Evolutionary conservation across 805 yeast species (phyloP), one percentile per base, ranked within the genome.

Genomic region (Metschnikowia corniflorae): DNA sequence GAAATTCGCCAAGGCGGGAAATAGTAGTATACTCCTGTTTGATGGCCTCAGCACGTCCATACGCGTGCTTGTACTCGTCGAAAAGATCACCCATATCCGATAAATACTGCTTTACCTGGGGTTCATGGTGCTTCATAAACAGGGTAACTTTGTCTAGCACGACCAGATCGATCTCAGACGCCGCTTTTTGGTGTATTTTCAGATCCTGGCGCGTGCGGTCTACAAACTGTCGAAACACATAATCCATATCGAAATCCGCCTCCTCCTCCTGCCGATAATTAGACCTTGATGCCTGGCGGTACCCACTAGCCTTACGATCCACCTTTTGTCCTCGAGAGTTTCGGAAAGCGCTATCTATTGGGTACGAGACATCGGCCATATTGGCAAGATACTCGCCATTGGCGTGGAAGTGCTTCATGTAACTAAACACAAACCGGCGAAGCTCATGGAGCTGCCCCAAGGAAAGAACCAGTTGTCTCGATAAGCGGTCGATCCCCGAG

Each of bases 361-460:
- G 50, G 24, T 39, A 52, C 2, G 59, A 41, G 3, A 51, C 54
- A 9, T 48, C 51, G 13, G 57, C 53, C 18, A 66, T 46, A 35
- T 53, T 51, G 19, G 54, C 50, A 32, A 68, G 49, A 34, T 39
- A 53, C 40, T 61, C 67, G 22, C 71, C 58, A 37, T 60, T 64
- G 24, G 59, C 44, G 40, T 62, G 58, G 49, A 45, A 58, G 45
- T 61, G 60, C 36, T 54, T 60, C 60, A 68, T 58, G 42, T 62
- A 61, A 35, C 46, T 53, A 46, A 61, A 58, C 27, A 68, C 63
- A 42, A 68, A 52, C 37, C 53, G 56, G 20, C 70, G 54, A 12
- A 66, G 51, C 27, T 67, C 72, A 42, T 68, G 73, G 12, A 66
- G 50, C 49, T 68, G 73, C 21, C 50, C 46, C 19, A 67, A 43